Conservation (phyloP, 495 filamentous ascomycete species). For the Sporormia fimetaria region DNA sequence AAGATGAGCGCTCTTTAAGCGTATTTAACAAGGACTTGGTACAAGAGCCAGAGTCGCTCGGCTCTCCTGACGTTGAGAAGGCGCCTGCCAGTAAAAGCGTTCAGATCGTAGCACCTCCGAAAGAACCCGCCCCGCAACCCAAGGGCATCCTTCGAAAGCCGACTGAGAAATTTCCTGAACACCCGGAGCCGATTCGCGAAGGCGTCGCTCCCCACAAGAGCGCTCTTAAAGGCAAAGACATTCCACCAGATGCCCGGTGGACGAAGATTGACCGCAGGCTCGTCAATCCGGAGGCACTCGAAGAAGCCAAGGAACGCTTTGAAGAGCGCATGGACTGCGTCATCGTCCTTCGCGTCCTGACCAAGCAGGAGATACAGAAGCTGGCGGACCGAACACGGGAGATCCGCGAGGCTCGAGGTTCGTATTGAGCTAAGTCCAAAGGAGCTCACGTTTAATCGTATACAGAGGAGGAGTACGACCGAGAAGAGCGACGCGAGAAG, state of each 20-base stretch:
- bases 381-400: constrained; percentile 64
- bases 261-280: constrained; percentile 76
- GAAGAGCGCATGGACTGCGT: constrained; percentile 74
- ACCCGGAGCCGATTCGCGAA: constrained; percentile 64
- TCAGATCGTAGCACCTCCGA: constrained; percentile 33
- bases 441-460: not conserved
- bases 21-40: constrained; percentile 13
- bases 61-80: not conserved
- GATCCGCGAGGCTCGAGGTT: constrained; percentile 51
- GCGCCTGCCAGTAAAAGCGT: constrained; percentile 23
- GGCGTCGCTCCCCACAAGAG: constrained; percentile 85
- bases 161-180: constrained; percentile 64
- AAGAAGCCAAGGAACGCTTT: constrained; percentile 65
- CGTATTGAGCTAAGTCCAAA: constrained; percentile 5
- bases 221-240: constrained; percentile 52
- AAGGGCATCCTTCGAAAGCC: constrained; percentile 66
- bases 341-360: constrained; percentile 70
- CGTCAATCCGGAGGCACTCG: constrained; percentile 72
- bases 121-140: constrained; percentile 35
- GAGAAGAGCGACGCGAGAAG: constrained; percentile 6
- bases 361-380: constrained; percentile 69
- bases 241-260: constrained; percentile 71
- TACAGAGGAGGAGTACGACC: constrained; percentile 13
- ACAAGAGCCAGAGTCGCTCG: constrained; percentile 22
- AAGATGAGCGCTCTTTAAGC: constrained; percentile 11